phyloP scores from a whole-genome alignment of 768 basidiomycete species.

The Auricularia sp. region DNA sequence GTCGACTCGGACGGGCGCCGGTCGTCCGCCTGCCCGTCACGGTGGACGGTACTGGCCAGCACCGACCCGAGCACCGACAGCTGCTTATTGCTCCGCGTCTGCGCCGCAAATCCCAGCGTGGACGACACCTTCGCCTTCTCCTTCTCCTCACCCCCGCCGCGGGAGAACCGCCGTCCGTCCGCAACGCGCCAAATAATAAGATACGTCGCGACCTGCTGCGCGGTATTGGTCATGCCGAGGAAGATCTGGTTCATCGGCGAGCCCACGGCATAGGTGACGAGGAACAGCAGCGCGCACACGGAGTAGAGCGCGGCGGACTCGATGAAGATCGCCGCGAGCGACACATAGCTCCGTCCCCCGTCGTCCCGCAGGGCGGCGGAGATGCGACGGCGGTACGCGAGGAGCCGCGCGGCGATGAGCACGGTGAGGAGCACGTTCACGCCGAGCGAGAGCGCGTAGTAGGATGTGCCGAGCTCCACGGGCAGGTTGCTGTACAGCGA shows the following conservation, averaged over 20 bases:
- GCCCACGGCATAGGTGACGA: constrained; percentile 14
- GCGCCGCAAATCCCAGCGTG: too few relatives aligned
- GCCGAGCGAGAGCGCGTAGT: constrained; percentile 30
- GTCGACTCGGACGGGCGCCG: too few relatives aligned
- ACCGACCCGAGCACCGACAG: too few relatives aligned
- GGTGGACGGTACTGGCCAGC: too few relatives aligned
- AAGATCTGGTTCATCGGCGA: neutral
- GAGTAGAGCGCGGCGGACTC: constrained; percentile 39
- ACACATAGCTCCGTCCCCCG: neutral
- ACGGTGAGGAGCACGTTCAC: constrained; percentile 34
- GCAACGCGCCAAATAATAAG: constrained; percentile 41
- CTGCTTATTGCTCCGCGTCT: too few relatives aligned
- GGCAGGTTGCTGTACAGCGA: constrained; percentile 3
- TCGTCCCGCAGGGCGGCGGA: too few relatives aligned
- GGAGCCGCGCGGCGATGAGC: constrained; percentile 21
- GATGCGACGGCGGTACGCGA: neutral
- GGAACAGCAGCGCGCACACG: constrained; percentile 29
- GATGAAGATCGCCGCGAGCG: constrained; percentile 25
- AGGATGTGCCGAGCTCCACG: constrained; percentile 34
- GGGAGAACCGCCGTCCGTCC: constrained; percentile 18
- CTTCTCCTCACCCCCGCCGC: too few relatives aligned
- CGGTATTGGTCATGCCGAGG: neutral
- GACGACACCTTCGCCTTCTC: too few relatives aligned
- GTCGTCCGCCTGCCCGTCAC: too few relatives aligned
- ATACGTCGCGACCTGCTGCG: constrained; percentile 30